Evolutionary conservation across 352 stramenopile species (phyloP), one percentile per base, ranked within the genome.

Genomic region (Phytophthora europaea): DNA sequence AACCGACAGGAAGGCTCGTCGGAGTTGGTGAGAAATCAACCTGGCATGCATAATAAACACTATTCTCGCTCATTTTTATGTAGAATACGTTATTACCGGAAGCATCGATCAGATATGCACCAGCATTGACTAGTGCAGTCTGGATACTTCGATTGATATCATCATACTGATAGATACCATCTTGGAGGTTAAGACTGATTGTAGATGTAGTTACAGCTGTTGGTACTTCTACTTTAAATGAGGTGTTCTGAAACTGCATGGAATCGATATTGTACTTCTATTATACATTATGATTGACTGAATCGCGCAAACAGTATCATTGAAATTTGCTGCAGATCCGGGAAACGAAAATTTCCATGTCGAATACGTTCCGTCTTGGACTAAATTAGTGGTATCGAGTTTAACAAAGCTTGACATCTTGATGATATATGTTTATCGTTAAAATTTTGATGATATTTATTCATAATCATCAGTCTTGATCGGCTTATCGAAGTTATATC

Each of bases 251-350:
- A 18, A 71, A 71, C 6, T 65, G 54, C 12, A 16, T 8, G 1
- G 64, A 1, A 22, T 71, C 64, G 16, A 71, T 71, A 4, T 71
- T 71, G 6, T 65, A 71, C n/a, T 65, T 33, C 16, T 50, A 18
- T 58, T 64, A 10, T 64, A 58, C 26, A 70, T 56, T 0, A 18
- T 26, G 18, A 70, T 70, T 4, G 33, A 56, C 61, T 72, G 65
- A n/a, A 72, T 31, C 0, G 63, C 53, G 1, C 40, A 64, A 12
- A 18, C 52, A 5, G 40, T 31, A 10, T 55, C 43, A 0, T 40
- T 20, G 20, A 63, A 63, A 16, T 50, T 26, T 0, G 38, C 56
- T 18, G 56, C 20, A 0, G 7, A 15, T 53, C 56, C 34, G n/a
- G 56, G 40, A 16, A 65, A 65, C 1, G 2, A 20, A 10, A 63